phyloP scores from a whole-genome alignment of 345 rosid species.

The Turnera subulata region DNA sequence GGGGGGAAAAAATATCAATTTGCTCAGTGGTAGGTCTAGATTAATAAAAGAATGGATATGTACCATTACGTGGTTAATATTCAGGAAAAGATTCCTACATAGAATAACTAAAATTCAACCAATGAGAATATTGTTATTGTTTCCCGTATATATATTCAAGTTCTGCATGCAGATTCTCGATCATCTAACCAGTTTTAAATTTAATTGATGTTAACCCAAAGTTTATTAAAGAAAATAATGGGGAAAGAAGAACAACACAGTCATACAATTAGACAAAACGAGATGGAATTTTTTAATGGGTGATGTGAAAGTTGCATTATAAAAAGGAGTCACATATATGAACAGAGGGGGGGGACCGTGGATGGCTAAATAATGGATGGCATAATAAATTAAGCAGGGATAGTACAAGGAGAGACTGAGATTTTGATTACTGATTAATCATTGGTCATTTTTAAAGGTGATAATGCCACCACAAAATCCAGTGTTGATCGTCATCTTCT shows the following conservation, averaged over 20 bases:
- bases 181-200: too few relatives aligned
- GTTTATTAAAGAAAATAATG: not conserved
- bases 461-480: slow-evolving; percentile 30
- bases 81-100: too few relatives aligned
- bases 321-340: not conserved
- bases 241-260: not conserved
- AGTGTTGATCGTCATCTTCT: slow-evolving; percentile 20
- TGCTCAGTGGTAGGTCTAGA: too few relatives aligned
- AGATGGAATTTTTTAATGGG: not conserved
- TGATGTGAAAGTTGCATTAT: not conserved
- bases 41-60: too few relatives aligned
- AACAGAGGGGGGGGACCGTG: not conserved
- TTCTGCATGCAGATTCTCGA: too few relatives aligned
- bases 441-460: slow-evolving; percentile 3
- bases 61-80: too few relatives aligned
- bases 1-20: too few relatives aligned
- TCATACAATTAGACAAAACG: not conserved
- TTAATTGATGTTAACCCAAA: too few relatives aligned
- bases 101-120: too few relatives aligned
- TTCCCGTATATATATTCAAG: too few relatives aligned
- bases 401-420: slow-evolving; percentile 23
- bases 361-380: not conserved
- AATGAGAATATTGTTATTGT: too few relatives aligned
- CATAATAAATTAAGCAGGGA: not conserved
- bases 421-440: slow-evolving; percentile 17